Conservation (phyloP, 2,329 filamentous ascomycete species). For the Bipolaris victoriae region DNA sequence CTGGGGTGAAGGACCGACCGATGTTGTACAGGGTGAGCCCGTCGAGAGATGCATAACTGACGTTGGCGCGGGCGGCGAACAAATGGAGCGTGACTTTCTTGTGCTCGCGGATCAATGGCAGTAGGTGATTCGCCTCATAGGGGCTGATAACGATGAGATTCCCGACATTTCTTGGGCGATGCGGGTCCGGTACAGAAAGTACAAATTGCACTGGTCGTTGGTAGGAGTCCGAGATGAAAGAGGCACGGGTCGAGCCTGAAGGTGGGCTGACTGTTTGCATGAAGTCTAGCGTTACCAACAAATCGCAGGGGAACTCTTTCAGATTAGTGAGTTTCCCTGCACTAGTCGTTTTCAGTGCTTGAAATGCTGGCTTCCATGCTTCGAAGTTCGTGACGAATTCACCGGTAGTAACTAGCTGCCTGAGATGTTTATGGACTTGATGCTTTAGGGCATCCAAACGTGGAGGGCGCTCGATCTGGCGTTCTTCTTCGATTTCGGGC, state of each 20-base stretch:
- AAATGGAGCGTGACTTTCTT: conserved; percentile 55
- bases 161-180: not conserved
- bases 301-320: conserved; percentile 45
- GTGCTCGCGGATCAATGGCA: conserved; percentile 49
- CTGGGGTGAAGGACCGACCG: conserved; percentile 19
- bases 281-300: conserved; percentile 62
- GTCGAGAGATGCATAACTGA: conserved; percentile 51
- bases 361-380: conserved; percentile 57
- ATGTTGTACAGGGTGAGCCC: conserved; percentile 54
- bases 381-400: conserved; percentile 26
- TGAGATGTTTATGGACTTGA: conserved; percentile 53
- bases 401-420: conserved; percentile 51
- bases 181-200: conserved; percentile 38
- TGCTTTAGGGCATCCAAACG: conserved; percentile 52
- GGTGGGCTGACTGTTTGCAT: conserved; percentile 51
- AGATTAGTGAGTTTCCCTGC: conserved; percentile 47
- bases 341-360: conserved; percentile 50
- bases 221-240: conserved; percentile 41
- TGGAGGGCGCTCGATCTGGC: conserved; percentile 59
- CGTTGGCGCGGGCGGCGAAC: conserved; percentile 58
- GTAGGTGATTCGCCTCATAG: conserved; percentile 63
- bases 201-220: conserved; percentile 64
- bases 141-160: conserved; percentile 65
- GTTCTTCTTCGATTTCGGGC: conserved; percentile 67
- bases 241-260: not conserved